Evolutionary conservation across 345 rosid species (phyloP).

Genomic region (Linum usitatissimum): DNA sequence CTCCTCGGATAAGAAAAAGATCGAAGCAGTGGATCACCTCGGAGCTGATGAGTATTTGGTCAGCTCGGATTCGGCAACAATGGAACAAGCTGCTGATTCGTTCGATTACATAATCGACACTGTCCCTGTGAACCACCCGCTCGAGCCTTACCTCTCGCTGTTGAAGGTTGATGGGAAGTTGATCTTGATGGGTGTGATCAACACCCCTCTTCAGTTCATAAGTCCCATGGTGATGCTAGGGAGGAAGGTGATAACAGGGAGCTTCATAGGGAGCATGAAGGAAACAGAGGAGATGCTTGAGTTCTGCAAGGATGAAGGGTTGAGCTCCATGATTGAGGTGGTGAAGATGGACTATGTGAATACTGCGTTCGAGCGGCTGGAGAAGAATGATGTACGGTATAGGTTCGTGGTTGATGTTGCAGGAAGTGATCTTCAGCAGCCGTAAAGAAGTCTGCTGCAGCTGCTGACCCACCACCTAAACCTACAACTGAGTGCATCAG

Average conservation of each 20-base stretch:
- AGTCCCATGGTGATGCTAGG: constrained; percentile 76
- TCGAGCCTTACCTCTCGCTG: constrained; percentile 67
- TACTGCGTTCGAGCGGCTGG: constrained; percentile 74
- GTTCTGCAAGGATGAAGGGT: constrained; percentile 55
- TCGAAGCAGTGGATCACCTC: constrained; percentile 72
- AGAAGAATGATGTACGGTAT: constrained; percentile 89
- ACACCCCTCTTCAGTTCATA: constrained; percentile 60
- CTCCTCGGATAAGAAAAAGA: constrained; percentile 78
- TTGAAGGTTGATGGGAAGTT: constrained; percentile 77
- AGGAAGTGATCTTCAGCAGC: constrained; percentile 60
- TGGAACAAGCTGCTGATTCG: constrained; percentile 60
- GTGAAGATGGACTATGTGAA: constrained; percentile 76
- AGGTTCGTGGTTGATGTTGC: constrained; percentile 80
- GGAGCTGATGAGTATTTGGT: constrained; percentile 82
- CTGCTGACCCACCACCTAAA: too few relatives aligned
- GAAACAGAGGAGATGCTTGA: constrained; percentile 77
- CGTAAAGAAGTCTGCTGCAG: not conserved
- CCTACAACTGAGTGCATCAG: too few relatives aligned
- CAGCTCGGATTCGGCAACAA: constrained; percentile 46
- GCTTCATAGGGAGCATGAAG: constrained; percentile 73
- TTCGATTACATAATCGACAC: constrained; percentile 87
- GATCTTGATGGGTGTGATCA: constrained; percentile 77
- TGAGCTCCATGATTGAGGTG: constrained; percentile 66
- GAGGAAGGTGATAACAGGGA: constrained; percentile 67
- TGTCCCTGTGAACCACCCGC: constrained; percentile 68